Conservation (phyloP, 257 asterid genomes). For the Mitragyna speciosa region DNA sequence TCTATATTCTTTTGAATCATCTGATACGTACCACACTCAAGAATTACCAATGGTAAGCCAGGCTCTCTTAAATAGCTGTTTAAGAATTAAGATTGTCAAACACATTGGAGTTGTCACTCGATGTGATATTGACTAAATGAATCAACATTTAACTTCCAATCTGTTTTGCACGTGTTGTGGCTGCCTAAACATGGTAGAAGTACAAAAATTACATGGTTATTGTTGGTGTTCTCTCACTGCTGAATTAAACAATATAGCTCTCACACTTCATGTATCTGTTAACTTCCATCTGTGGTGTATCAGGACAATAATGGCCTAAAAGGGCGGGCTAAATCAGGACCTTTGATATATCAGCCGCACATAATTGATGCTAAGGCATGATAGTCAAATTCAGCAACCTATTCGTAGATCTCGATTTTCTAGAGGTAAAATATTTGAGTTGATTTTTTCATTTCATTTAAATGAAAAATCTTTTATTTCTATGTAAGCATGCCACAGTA, state of each 20-base stretch:
- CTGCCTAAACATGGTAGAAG: background rate
- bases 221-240: background rate
- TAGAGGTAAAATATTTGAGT: constrained; percentile 39
- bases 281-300: constrained; percentile 14
- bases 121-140: background rate
- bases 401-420: constrained; percentile 64
- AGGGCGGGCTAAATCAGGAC: constrained; percentile 56
- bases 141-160: background rate
- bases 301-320: constrained; percentile 47
- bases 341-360: constrained; percentile 37
- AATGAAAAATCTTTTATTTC: background rate
- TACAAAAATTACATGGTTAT: background rate
- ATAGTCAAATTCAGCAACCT: constrained; percentile 34
- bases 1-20: constrained; percentile 49
- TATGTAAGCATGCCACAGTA: background rate
- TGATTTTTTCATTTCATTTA: background rate
- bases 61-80: background rate
- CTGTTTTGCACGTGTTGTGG: background rate
- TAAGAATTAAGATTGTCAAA: background rate
- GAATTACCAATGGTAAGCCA: constrained; percentile 48
- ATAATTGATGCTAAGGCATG: constrained; percentile 31
- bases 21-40: constrained; percentile 37
- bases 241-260: background rate
- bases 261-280: background rate
- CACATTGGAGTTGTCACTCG: background rate